Evolutionary conservation across 2,329 filamentous ascomycete genomes (phyloP).

Genomic region (Trichoderma koningiopsis): DNA sequence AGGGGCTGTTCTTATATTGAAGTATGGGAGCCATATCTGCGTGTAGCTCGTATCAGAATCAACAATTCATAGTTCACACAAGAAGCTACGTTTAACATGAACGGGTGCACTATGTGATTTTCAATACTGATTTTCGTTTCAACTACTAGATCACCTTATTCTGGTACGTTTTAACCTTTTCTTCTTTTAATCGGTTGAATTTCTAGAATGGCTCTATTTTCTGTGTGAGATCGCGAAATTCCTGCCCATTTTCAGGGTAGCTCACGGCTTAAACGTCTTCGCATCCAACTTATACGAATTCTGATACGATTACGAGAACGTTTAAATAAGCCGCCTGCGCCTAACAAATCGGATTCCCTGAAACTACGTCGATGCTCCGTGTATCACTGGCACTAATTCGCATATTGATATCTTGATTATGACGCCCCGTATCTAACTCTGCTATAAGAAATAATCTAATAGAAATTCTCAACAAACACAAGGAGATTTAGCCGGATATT

Average conservation of each 20-base stretch:
- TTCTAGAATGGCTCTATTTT: neutral
- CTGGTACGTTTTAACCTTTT: neutral
- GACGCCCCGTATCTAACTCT: neutral
- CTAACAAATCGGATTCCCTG: neutral
- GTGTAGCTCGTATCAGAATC: too few relatives aligned
- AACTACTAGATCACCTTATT: neutral
- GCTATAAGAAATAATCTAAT: neutral
- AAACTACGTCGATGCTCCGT: neutral
- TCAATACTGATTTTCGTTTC: rapidly evolving
- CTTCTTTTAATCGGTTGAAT: too few relatives aligned
- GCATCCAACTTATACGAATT: neutral
- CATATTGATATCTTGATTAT: neutral
- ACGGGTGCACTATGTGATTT: neutral
- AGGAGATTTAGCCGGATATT: neutral
- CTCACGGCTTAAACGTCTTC: neutral
- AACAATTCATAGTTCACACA: too few relatives aligned
- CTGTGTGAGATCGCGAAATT: neutral
- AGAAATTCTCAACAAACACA: neutral
- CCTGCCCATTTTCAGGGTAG: neutral
- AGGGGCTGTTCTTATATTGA: too few relatives aligned
- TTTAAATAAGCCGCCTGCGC: neutral
- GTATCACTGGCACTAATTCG: neutral
- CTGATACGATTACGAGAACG: slow-evolving; percentile 1
- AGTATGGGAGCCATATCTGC: too few relatives aligned
- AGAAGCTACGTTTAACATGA: too few relatives aligned